phyloP scores from a whole-genome alignment of 768 basidiomycete species.

The Phlebiopsis flavidoalba region DNA sequence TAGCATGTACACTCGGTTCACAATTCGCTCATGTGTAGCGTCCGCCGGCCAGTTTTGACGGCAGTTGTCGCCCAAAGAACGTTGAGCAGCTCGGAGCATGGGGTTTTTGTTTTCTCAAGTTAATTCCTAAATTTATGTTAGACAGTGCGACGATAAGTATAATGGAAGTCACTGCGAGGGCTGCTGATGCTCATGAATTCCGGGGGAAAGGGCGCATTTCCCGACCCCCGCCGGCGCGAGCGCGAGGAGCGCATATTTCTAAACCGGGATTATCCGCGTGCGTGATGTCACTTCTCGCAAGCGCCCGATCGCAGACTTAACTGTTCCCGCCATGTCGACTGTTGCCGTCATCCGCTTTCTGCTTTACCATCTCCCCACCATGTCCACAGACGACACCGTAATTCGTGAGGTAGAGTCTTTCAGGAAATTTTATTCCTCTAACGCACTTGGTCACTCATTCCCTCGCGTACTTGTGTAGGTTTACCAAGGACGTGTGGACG shows the following conservation, averaged over 20 bases:
- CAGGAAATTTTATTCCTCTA: too few species aligned
- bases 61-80: too few species aligned
- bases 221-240: too few species aligned
- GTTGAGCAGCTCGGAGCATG: too few species aligned
- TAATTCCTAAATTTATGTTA: too few species aligned
- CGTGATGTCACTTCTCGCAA: not conserved
- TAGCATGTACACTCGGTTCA: too few species aligned
- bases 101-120: too few species aligned
- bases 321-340: not conserved
- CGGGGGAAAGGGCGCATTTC: not conserved
- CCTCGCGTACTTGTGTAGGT: conserved; percentile 14
- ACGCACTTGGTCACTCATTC: not conserved
- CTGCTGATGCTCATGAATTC: not conserved
- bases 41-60: too few species aligned
- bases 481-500: conserved; percentile 50
- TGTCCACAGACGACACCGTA: conserved; percentile 7
- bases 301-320: not conserved
- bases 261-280: not conserved
- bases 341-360: not conserved
- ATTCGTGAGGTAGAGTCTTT: conserved; percentile 8
- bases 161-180: too few species aligned
- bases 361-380: not conserved
- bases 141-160: too few species aligned
- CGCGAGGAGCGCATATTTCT: not conserved
- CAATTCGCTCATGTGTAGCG: too few species aligned